phyloP scores from a whole-genome alignment of 352 stramenopile genomes.

The Blastocystis hominis region DNA sequence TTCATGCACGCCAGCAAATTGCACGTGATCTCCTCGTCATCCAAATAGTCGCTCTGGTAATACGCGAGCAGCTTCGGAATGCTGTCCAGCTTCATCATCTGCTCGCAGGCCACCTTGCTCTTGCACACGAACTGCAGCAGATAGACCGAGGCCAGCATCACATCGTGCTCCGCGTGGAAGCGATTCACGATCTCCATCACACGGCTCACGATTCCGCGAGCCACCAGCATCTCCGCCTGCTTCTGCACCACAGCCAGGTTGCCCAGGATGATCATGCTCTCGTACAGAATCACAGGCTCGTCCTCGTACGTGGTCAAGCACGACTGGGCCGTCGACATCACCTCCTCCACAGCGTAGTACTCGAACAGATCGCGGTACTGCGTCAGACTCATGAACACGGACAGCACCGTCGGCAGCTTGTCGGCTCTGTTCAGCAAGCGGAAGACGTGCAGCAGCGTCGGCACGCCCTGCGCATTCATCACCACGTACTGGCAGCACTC shows the following conservation, averaged over 20 bases:
- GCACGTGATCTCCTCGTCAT: constrained; percentile 38
- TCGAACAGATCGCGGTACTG: constrained; percentile 28
- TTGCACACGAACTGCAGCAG: not conserved
- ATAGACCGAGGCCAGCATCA: not conserved
- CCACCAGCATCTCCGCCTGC: constrained; percentile 49
- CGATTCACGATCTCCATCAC: not conserved
- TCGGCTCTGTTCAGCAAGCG: constrained; percentile 14
- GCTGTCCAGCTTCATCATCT: constrained; percentile 8
- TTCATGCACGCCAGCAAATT: constrained; percentile 21
- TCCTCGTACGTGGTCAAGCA: not conserved
- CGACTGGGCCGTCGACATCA: constrained; percentile 24
- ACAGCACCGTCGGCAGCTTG: not conserved
- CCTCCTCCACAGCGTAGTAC: constrained; percentile 33
- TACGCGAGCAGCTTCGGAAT: not conserved
- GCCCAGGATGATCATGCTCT: constrained; percentile 28
- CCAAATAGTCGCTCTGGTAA: not conserved
- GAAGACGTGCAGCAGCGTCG: constrained; percentile 31
- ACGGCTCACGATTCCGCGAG: not conserved
- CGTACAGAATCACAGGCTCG: constrained; percentile 38
- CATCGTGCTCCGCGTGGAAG: not conserved
- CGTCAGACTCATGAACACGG: constrained; percentile 49
- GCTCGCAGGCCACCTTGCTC: constrained; percentile 26
- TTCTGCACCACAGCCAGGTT: not conserved
- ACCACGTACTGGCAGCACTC: constrained; percentile 50
- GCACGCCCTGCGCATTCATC: not conserved